Percentiles rank a stretch among this genome's conserved stretches.
These are phyloP conservation scores for Triangularia setosa DNA, from an alignment of 2,329 filamentous ascomycete genomes.

Conservation along the genomic window DNA sequence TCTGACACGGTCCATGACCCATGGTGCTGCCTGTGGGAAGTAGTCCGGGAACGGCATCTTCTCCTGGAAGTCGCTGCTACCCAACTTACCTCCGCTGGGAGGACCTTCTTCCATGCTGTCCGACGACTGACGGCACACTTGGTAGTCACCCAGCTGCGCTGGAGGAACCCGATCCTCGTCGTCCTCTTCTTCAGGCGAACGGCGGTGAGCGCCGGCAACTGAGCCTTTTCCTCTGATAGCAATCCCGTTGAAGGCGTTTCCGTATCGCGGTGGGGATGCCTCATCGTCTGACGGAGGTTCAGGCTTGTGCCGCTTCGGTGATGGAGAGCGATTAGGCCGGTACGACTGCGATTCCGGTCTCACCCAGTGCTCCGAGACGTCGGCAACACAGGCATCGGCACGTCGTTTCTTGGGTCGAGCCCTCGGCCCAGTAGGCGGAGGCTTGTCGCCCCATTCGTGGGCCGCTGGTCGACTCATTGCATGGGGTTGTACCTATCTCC, in stretches of 20 bases:
- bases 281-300: not conserved
- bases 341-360: not conserved
- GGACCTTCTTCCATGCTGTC: not conserved
- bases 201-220: not conserved
- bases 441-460: not conserved
- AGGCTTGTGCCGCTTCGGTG: not conserved
- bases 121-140: not conserved
- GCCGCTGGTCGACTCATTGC: not conserved
- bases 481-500: not conserved
- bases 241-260: not conserved
- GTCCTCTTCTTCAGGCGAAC: not conserved
- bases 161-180: not conserved
- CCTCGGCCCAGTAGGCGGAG: not conserved
- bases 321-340: not conserved
- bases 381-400: not conserved
- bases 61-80: not conserved
- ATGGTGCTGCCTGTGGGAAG: not conserved
- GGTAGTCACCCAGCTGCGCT: not conserved
- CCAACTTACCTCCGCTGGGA: not conserved
- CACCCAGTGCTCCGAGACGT: not conserved
- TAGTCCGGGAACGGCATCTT: not conserved
- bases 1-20: not conserved
- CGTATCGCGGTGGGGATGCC: not conserved
- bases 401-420: not conserved
- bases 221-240: not conserved